Conservation (phyloP, 495 filamentous ascomycete genomes). For the Pseudotulostoma volvatum region DNA sequence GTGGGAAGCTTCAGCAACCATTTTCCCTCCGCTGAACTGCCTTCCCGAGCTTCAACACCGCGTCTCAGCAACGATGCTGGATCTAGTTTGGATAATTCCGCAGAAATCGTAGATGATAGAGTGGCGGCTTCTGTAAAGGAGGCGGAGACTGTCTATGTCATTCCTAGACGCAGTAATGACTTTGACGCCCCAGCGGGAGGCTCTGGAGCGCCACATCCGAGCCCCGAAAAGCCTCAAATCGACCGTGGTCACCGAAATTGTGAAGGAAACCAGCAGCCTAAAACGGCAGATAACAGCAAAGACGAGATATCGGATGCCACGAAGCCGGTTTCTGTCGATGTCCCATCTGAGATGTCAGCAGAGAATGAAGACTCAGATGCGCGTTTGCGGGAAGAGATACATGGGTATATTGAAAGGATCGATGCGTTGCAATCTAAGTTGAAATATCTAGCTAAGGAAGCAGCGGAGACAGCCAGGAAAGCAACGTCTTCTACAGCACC, state of each 20-base stretch:
- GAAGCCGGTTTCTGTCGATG: slow-evolving; percentile 5
- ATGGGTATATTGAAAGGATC: slow-evolving; percentile 73
- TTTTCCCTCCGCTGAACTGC: slow-evolving; percentile 19
- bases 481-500: slow-evolving; percentile 42
- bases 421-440: slow-evolving; percentile 86
- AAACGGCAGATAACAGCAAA: neutral
- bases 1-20: slow-evolving; percentile 13
- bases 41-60: slow-evolving; percentile 21
- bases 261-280: neutral
- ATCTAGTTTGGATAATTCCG: slow-evolving; percentile 22
- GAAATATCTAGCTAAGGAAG: slow-evolving; percentile 66
- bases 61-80: slow-evolving; percentile 19
- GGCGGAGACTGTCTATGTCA: slow-evolving; percentile 5
- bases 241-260: neutral
- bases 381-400: slow-evolving; percentile 61
- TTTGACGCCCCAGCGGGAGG: slow-evolving; percentile 16
- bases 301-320: neutral
- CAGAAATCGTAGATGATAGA: slow-evolving; percentile 8
- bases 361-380: slow-evolving; percentile 43
- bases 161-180: slow-evolving; percentile 18
- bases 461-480: slow-evolving; percentile 51
- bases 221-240: neutral
- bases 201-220: slow-evolving; percentile 14
- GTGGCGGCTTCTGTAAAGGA: slow-evolving; percentile 4
- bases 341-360: slow-evolving; percentile 23